Evolutionary conservation across 2,329 filamentous ascomycete genomes (phyloP).

Genomic region (Didymella pomorum): DNA sequence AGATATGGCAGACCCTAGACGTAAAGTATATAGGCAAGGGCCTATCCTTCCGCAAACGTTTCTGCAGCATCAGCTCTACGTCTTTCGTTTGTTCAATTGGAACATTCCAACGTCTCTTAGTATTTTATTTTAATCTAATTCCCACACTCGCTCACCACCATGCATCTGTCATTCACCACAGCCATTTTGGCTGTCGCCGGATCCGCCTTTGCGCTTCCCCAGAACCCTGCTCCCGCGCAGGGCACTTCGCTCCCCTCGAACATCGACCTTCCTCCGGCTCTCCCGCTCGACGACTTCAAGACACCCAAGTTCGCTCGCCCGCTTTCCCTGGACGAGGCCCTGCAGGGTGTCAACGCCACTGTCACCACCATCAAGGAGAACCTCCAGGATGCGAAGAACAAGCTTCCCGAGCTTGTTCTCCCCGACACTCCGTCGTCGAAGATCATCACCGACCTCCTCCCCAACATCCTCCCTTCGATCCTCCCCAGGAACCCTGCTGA

Average conservation of each 20-base stretch:
- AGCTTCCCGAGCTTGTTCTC: slow-evolving; percentile 19
- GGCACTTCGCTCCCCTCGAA: slow-evolving; percentile 15
- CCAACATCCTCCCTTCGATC: slow-evolving; percentile 3
- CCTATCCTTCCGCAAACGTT: slow-evolving; percentile 14
- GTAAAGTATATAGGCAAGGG: slow-evolving; percentile 14
- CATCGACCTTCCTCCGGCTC: slow-evolving; percentile 14
- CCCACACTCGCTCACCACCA: slow-evolving; percentile 16
- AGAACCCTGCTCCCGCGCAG: slow-evolving; percentile 21
- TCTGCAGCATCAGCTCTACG: slow-evolving; percentile 21
- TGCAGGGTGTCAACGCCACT: slow-evolving; percentile 23
- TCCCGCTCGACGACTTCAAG: slow-evolving; percentile 19
- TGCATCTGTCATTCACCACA: slow-evolving; percentile 20
- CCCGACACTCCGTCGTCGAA: slow-evolving; percentile 9
- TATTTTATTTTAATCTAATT: slow-evolving; percentile 24
- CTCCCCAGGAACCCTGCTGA: slow-evolving; percentile 14
- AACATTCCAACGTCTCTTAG: slow-evolving; percentile 14
- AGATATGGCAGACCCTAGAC: slow-evolving; percentile 10
- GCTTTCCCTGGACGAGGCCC: slow-evolving; percentile 21
- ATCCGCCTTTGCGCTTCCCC: slow-evolving; percentile 20
- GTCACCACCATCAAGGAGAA: slow-evolving; percentile 29
- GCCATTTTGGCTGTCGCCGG: slow-evolving; percentile 23
- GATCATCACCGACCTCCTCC: slow-evolving; percentile 15
- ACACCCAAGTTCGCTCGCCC: slow-evolving; percentile 27
- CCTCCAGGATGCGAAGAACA: slow-evolving; percentile 20
- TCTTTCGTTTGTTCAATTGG: slow-evolving; percentile 21